Evolutionary conservation across 2,329 filamentous ascomycete genomes (phyloP).

Genomic region (Cadophora sp.): DNA sequence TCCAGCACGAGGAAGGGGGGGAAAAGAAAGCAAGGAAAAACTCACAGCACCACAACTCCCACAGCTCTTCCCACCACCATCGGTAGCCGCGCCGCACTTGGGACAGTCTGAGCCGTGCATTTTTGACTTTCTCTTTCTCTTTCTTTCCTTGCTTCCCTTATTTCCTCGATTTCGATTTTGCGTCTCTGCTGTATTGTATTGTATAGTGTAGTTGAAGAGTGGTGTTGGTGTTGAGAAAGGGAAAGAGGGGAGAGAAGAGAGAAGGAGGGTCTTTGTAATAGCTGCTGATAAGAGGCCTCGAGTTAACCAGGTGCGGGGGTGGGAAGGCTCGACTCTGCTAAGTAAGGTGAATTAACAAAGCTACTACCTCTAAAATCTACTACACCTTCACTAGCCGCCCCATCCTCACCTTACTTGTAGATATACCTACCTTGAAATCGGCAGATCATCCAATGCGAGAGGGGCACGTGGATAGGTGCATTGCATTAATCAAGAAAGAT

Average conservation of each 20-base stretch:
- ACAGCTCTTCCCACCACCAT: conserved; percentile 41
- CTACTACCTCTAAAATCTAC: background rate
- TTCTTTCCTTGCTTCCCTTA: background rate
- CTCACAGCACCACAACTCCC: conserved; percentile 42
- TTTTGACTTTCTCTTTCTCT: conserved; percentile 23
- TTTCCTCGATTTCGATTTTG: background rate
- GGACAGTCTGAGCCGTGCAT: conserved; percentile 43
- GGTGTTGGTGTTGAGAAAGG: too few species aligned
- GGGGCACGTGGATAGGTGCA: conserved; percentile 24
- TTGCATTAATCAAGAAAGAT: too few species aligned
- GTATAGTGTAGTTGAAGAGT: too few species aligned
- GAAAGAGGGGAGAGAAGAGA: background rate
- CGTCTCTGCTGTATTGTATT: background rate
- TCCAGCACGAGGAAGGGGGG: too few species aligned
- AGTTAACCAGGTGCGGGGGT: background rate
- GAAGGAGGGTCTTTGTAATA: conserved; percentile 7
- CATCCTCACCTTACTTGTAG: background rate
- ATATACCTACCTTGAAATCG: too few species aligned
- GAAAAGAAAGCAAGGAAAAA: background rate
- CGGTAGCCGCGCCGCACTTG: conserved; percentile 39
- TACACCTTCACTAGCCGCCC: conserved; percentile 22
- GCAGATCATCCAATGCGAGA: conserved; percentile 10
- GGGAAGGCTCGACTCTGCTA: background rate
- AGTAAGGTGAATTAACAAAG: too few species aligned
- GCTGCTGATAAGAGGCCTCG: background rate